These are phyloP conservation scores for Pestalotiopsis sp. DNA, from an alignment of 2,329 filamentous ascomycete genomes.

Conservation along the genomic window DNA sequence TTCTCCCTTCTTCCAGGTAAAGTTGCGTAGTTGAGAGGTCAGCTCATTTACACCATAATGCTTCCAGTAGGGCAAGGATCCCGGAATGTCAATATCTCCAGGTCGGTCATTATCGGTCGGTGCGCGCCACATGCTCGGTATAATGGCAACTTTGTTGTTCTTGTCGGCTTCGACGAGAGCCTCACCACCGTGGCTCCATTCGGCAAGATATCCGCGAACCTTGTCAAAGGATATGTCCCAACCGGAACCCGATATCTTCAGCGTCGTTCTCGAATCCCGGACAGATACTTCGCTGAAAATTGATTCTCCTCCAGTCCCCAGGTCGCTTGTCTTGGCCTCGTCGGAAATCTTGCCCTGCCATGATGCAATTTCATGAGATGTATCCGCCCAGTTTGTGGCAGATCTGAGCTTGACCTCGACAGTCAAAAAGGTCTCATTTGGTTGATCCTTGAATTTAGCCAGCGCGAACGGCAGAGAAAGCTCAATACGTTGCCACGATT, in stretches of 20 bases:
- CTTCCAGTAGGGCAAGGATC: constrained; percentile 56
- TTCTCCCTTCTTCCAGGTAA: constrained; percentile 30
- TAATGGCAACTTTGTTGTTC: constrained; percentile 37
- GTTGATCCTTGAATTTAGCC: constrained; percentile 27
- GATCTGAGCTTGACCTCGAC: constrained; percentile 46
- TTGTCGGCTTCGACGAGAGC: constrained; percentile 39
- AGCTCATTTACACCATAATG: constrained; percentile 50
- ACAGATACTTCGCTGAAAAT: constrained; percentile 22
- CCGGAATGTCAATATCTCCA: constrained; percentile 32
- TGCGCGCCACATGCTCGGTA: constrained; percentile 62
- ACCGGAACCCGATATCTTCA: constrained; percentile 32
- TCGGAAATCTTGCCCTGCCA: constrained; percentile 46
- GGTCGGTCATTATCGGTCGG: constrained; percentile 67
- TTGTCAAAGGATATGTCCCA: constrained; percentile 48
- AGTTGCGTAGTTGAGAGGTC: constrained; percentile 47
- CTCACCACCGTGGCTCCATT: constrained; percentile 40
- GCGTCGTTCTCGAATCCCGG: constrained; percentile 23
- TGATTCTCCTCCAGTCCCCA: too few species aligned
- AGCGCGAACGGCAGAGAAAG: constrained; percentile 34
- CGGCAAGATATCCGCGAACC: constrained; percentile 43
- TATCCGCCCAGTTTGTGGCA: constrained; percentile 51
- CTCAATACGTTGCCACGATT: constrained; percentile 38
- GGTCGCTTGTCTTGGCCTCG: neutral
- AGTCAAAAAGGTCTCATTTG: constrained; percentile 46
- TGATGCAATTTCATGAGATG: constrained; percentile 59